A percentile compares a stretch with the other conserved stretches of the same genome.
Conservation (phyloP, 2,329 filamentous ascomycete species). For the Aspergillus sp. region DNA sequence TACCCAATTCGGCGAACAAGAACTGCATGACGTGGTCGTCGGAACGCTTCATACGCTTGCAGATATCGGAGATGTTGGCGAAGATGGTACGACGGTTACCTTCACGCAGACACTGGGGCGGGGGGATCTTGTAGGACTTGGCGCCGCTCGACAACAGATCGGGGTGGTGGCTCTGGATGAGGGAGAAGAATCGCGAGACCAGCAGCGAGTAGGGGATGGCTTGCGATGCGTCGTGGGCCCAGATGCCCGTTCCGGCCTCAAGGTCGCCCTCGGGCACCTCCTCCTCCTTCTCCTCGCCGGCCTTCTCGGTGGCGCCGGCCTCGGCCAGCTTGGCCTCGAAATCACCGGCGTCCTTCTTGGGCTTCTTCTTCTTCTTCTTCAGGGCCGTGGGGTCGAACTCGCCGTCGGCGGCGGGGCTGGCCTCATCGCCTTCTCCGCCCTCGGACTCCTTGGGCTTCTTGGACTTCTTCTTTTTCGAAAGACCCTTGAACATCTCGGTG, state of each 20-base stretch:
- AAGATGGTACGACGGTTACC: constrained; percentile 99
- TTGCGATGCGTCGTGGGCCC: constrained; percentile 76
- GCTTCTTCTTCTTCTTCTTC: constrained; percentile 79
- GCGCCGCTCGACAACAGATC: constrained; percentile 85
- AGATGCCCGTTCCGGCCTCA: constrained; percentile 85
- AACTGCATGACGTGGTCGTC: constrained; percentile 98
- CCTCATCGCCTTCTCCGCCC: constrained; percentile 52
- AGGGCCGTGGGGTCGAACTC: constrained; percentile 68
- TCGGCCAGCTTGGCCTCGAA: constrained; percentile 67
- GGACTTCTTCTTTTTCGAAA: constrained; percentile 73
- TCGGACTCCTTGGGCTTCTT: constrained; percentile 59
- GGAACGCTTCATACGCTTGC: constrained; percentile 98
- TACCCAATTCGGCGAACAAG: constrained; percentile 97
- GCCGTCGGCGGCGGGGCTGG: constrained; percentile 51
- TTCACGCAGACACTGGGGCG: constrained; percentile 97
- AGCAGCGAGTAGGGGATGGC: constrained; percentile 82
- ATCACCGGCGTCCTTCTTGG: constrained; percentile 62
- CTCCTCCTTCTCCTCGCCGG: constrained; percentile 55
- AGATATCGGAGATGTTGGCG: constrained; percentile 97
- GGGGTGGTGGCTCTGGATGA: constrained; percentile 93
- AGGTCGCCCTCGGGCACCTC: constrained; percentile 70
- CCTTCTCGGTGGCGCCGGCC: constrained; percentile 60
- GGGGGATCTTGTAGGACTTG: constrained; percentile 98
- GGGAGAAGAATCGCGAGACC: constrained; percentile 88
- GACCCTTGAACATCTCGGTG: constrained; percentile 65